Evolutionary conservation across 1,284 basidiomycete genomes (phyloP).

Genomic region (Afroboletus lepidellus): DNA sequence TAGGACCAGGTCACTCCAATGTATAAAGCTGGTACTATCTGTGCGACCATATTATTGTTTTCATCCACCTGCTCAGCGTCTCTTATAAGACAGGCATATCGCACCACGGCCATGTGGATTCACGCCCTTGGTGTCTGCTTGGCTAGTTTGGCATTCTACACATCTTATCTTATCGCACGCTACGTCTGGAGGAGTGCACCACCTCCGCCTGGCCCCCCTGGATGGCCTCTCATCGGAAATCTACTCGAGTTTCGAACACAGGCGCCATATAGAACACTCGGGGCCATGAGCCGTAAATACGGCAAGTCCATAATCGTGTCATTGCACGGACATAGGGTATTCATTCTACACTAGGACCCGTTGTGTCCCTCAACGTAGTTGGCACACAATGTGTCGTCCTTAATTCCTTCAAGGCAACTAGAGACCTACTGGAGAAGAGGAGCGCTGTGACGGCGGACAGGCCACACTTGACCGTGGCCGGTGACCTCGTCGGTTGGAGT

Average conservation of each 20-base stretch:
- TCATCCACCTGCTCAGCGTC: not conserved
- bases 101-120: not conserved
- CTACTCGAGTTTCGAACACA: conserved; percentile 39
- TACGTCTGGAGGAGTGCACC: conserved; percentile 2
- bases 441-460: conserved; percentile 20
- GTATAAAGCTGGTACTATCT: not conserved
- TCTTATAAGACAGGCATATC: not conserved
- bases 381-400: conserved; percentile 20
- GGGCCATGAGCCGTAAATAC: conserved; percentile 42
- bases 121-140: conserved; percentile 9
- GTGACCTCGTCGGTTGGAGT: conserved; percentile 28
- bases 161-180: conserved; percentile 6
- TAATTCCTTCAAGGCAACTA: conserved; percentile 10
- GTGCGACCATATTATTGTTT: not conserved
- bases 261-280: conserved; percentile 42
- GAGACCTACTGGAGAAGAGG: conserved; percentile 27
- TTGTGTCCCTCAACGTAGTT: conserved; percentile 15
- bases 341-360: conserved; percentile 29
- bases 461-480: conserved; percentile 9
- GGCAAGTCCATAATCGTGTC: conserved; percentile 34
- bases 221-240: conserved; percentile 31
- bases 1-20: not conserved
- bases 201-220: conserved; percentile 28
- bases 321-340: conserved; percentile 27
- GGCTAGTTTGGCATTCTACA: conserved; percentile 3